Evolutionary conservation across 2,329 filamentous ascomycete genomes (phyloP).

Genomic region (Blastomyces gilchristii): DNA sequence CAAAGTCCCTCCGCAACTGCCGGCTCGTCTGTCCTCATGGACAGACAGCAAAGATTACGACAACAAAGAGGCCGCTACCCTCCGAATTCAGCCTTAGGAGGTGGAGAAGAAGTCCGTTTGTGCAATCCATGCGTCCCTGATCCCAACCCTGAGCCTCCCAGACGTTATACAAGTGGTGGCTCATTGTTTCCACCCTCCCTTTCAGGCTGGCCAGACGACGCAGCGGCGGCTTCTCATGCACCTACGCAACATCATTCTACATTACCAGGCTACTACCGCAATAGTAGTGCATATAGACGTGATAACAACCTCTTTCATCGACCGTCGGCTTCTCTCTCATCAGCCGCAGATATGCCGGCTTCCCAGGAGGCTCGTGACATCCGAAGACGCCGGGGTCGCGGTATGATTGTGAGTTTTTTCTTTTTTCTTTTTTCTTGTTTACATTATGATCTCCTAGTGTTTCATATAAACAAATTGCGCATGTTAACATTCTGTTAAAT

Average conservation of each 20-base stretch:
- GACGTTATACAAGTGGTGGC: conserved; percentile 20
- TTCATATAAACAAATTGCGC: background rate
- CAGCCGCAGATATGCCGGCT: conserved; percentile 4
- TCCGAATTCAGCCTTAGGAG: conserved; percentile 45
- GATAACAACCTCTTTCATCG: conserved; percentile 16
- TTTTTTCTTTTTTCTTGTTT: conserved; percentile 1
- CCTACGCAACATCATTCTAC: background rate
- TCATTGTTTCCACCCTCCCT: conserved; percentile 3
- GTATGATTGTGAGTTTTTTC: conserved; percentile 14
- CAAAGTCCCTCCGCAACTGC: conserved; percentile 13
- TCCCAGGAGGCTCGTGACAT: conserved; percentile 13
- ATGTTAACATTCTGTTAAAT: background rate
- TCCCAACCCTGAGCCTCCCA: conserved; percentile 50
- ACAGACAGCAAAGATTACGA: background rate
- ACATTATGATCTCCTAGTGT: background rate
- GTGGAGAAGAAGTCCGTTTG: conserved; percentile 57
- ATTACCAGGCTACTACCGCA: conserved; percentile 1
- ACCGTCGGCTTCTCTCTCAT: conserved; percentile 11
- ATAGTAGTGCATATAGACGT: background rate
- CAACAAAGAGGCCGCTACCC: conserved; percentile 18
- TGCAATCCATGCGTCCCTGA: conserved; percentile 66
- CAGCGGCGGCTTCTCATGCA: background rate
- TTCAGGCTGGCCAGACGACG: background rate
- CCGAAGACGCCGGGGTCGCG: conserved; percentile 14
- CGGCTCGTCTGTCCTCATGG: conserved; percentile 11